Evolutionary conservation across 2,329 filamentous ascomycete genomes (phyloP).

Genomic region (Leptographium radiaticola): DNA sequence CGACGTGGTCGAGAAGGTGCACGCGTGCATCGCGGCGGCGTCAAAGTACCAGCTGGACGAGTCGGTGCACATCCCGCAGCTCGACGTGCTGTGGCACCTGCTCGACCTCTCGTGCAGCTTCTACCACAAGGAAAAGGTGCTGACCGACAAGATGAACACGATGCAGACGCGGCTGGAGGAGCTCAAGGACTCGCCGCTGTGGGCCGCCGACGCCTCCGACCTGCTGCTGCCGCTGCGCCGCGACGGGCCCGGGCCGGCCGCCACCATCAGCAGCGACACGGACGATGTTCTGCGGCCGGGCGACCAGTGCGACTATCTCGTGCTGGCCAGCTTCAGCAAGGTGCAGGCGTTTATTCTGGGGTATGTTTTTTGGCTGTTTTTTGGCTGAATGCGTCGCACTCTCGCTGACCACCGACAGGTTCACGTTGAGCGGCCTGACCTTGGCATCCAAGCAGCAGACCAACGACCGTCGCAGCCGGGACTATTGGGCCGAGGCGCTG

Average conservation of each 20-base stretch:
- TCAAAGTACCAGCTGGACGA: constrained; percentile 57
- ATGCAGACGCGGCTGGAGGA: constrained; percentile 52
- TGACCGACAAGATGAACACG: constrained; percentile 44
- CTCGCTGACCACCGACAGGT: constrained; percentile 21
- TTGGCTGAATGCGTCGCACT: constrained; percentile 4
- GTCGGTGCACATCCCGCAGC: constrained; percentile 49
- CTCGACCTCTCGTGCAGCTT: constrained; percentile 60
- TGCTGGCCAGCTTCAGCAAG: constrained; percentile 48
- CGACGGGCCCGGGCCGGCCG: constrained; percentile 26
- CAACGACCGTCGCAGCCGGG: constrained; percentile 21
- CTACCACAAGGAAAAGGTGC: constrained; percentile 44
- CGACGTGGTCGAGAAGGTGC: constrained; percentile 56
- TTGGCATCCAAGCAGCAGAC: constrained; percentile 22
- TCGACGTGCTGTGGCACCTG: constrained; percentile 51
- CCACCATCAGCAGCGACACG: constrained; percentile 45
- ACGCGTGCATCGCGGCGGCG: constrained; percentile 60
- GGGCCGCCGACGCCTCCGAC: constrained; percentile 33
- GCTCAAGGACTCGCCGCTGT: constrained; percentile 29
- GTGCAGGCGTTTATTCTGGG: constrained; percentile 42
- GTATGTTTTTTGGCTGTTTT: constrained; percentile 23
- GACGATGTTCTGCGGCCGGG: constrained; percentile 38
- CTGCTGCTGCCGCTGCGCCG: constrained; percentile 43
- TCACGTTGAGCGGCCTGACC: constrained; percentile 41
- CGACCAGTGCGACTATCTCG: constrained; percentile 39
- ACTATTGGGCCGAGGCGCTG: constrained; percentile 26